Evolutionary conservation across 306 rosid genomes (phyloP).

Genomic region (Lathyrus sativus): DNA sequence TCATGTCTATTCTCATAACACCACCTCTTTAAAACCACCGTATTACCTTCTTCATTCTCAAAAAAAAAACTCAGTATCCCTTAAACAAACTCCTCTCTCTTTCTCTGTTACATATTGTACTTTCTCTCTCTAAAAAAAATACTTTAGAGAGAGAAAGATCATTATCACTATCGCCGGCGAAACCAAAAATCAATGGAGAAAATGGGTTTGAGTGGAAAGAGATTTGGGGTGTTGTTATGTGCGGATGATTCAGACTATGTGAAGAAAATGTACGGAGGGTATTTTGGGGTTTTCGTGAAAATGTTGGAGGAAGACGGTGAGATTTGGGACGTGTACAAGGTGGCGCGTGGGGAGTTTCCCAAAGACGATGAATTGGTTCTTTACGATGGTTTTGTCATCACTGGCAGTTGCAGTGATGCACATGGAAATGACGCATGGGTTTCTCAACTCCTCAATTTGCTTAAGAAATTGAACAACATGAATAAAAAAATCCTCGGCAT

Average conservation of each 20-base stretch:
- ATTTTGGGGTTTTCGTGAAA: constrained; percentile 66
- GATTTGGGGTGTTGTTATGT: constrained; percentile 67
- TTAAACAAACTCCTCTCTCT: not conserved
- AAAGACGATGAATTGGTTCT: constrained; percentile 48
- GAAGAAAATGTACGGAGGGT: constrained; percentile 77
- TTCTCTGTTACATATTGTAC: not conserved
- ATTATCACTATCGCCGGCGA: not conserved
- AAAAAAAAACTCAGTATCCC: not conserved
- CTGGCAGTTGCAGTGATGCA: constrained; percentile 87
- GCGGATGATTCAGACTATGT: constrained; percentile 87
- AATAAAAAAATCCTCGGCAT: constrained; percentile 76
- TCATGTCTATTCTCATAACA: constrained; percentile 17
- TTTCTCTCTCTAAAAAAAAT: constrained; percentile 34
- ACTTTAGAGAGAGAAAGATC: constrained; percentile 29
- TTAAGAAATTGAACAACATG: constrained; percentile 55
- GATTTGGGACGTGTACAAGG: constrained; percentile 69
- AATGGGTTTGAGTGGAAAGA: constrained; percentile 45
- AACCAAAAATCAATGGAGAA: not conserved
- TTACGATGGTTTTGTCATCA: constrained; percentile 77
- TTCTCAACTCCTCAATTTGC: constrained; percentile 50
- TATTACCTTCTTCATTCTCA: not conserved
- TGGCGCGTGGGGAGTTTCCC: constrained; percentile 69
- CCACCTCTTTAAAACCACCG: constrained; percentile 7
- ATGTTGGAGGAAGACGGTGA: constrained; percentile 90
- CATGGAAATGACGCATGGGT: constrained; percentile 79